Base-by-base conservation (phyloP, 352 stramenopile genomes). In the Phytophthora quininea region DNA sequence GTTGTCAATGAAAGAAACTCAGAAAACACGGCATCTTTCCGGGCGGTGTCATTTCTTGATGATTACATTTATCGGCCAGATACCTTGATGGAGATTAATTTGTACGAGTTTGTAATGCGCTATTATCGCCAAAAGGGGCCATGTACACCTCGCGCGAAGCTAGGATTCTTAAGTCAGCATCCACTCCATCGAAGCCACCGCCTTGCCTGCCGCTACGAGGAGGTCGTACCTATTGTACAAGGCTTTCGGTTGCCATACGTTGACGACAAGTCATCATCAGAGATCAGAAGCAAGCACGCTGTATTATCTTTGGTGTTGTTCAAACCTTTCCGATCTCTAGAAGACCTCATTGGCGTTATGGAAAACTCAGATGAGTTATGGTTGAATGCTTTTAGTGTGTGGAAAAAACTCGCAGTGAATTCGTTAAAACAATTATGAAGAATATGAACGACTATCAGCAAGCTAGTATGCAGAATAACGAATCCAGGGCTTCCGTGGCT, bases 381-480 rank as follows among this genome's bases (percentile, higher is more conserved):
- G 57, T n/a, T 52, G 11, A 3, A 57, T 27, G 19, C 46, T 4
- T 64, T 30, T 37, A 19, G 3, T 4, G 15, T 29, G 12, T 56
- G 57, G 57, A 40, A 57, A 27, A 2, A 2, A 43, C 29, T 5
- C 35, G 47, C 12, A 64, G 47, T 30, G 10, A 50, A 4, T 64
- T 64, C 43, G 35, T 64, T 4, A 40, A n/a, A 24, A 32, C 2
- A 2, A 64, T 64, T 29, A 50, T 64, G 37, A 15, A 62, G 19
- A 52, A 52, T 32, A 51, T 57, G 47, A 32, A 45, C 7, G 31
- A 57, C 30, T 46, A 57, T 8, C 45, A 45, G 2, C 12, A 48
- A 45, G 14, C 4, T 9, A 56, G 45, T 42, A 19, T 14, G 27
- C 33, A 49, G 32, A 54, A 37, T 43, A 0, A 19, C 4, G 37